Base-by-base conservation (phyloP, 116 monocot species). In the Papilionanthe hybrid region DNA sequence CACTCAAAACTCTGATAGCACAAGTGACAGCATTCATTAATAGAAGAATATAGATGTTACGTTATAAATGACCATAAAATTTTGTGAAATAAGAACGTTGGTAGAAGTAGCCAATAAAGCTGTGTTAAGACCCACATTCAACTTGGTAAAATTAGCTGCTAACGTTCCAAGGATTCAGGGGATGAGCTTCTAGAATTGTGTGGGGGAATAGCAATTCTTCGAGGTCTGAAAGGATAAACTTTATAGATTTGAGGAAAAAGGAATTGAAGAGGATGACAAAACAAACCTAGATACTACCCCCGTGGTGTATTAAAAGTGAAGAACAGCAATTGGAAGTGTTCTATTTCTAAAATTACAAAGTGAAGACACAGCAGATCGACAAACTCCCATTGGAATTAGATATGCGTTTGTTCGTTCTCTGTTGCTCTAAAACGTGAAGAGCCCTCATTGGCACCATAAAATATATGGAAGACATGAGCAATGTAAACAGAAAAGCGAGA, bases 1-100 rank as follows among this genome's bases (percentile, higher is more conserved):
- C 69, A 69, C 69, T 69, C 69, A 69, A 69, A 69, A 30, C 29
- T 69, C 69, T 69, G 69, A 32, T 15, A 69, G 28, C 32, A 30
- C 69, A 69, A 30, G 69, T 32, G 5, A 69, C 4, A 5, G 69
- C 69, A 69, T 32, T 69, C 69, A 69, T 28, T 30, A 30, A 30
- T 69, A 69, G 30, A 69, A 69, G 3, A 32, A 32, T 32, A 32
- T 32, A 32, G 32, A 32, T 1, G 32, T 32, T 32, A 60, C 6
- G 12, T 22, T 18, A 60, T 60, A 53, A 15, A 50, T 50, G 13
- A 13, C 4, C 15, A 60, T 9, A 60, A 60, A 60, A 60, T 25
- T 19, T 57, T 20, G 6, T 19, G 19, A n/a, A 18, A 48, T 19
- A 22, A 60, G 23, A 60, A 25, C 7, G 60, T n/a, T 60, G 9